Evolutionary conservation across 2,329 filamentous ascomycete genomes (phyloP), one percentile per base, ranked within the genome.

Genomic region (Macrophomina phaseolina): DNA sequence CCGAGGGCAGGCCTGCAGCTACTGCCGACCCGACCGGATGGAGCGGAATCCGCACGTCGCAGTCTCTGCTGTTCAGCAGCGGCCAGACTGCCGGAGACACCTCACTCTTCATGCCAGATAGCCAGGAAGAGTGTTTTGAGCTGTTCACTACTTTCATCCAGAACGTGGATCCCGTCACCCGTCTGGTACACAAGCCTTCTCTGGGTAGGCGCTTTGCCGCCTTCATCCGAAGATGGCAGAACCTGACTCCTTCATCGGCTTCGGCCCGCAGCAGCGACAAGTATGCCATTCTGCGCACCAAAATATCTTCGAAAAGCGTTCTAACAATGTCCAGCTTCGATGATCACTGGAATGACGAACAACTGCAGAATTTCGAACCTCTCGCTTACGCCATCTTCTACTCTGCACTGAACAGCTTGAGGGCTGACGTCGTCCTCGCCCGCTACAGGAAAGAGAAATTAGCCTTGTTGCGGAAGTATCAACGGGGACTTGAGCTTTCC

Each of bases 371-470:
- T 16, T 63, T 64, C 1, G 75, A 76, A 53, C 76, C 77, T 3
- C 69, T 79, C 7, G 72, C 71, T 1, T 79, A 76, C 64, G 75
- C 76, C 9, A 73, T 79, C 9, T 79, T 76, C 64, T 79, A 75
- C 56, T 75, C 76, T 32, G 75, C 77, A 4, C 71, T 78, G 63
- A 78, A 78, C 64, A 75, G 76, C 6, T 66, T 79, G 18, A 71
- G 73, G 14, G 70, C 75, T 7, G 72, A 73, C 40, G 70, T 73
- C 3, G 73, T 78, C 1, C 69, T 73, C 40, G 70, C 71, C 51
- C 74, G 70, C 42, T 79, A 78, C 66, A 71, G 71, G 9, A 73
- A 77, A 16, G 74, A 69, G 3, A 79, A 76, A 66, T 74, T 77
- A 45, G 67, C 72, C 0, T 69, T 79, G 4, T 62, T 78, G 14